phyloP scores from a whole-genome alignment of 116 monocot species.

The Dioscorea cayenensis region DNA sequence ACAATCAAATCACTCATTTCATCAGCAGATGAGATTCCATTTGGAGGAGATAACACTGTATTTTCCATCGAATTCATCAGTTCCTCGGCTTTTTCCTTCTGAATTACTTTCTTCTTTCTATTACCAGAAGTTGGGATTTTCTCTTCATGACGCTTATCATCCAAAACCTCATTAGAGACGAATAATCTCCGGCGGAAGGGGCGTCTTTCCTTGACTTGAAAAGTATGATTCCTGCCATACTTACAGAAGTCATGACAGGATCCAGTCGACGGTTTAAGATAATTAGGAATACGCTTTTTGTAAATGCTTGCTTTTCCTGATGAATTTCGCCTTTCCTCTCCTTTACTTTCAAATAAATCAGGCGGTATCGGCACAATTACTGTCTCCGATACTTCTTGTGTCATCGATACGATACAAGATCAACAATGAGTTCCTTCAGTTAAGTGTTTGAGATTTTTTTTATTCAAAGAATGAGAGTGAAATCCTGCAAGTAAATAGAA shows the following conservation, averaged over 20 bases:
- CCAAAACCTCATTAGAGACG: not conserved
- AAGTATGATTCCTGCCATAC: constrained; percentile 27
- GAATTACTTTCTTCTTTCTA: constrained; percentile 4
- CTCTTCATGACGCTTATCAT: constrained; percentile 2
- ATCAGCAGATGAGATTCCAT: not conserved
- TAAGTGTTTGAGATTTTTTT: not conserved
- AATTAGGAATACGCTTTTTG: constrained; percentile 23
- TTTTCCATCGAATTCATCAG: not conserved
- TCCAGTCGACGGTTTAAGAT: constrained; percentile 31
- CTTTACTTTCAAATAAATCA: not conserved
- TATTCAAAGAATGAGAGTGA: not conserved
- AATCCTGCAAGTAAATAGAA: not conserved
- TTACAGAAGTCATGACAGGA: constrained; percentile 58
- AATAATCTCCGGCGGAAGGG: not conserved
- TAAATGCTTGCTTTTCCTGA: constrained; percentile 12
- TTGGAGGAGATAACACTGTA: not conserved
- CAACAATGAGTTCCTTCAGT: not conserved
- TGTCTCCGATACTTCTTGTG: not conserved
- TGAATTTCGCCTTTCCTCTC: constrained; percentile 5
- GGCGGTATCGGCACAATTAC: not conserved
- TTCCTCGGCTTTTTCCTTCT: constrained; percentile 15
- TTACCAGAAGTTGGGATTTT: not conserved
- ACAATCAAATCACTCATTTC: not conserved
- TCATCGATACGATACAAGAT: not conserved
- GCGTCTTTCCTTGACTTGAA: constrained; percentile 9